phyloP scores from a whole-genome alignment of 176 grass and related monocot genomes.

The Zoysia japonica region DNA sequence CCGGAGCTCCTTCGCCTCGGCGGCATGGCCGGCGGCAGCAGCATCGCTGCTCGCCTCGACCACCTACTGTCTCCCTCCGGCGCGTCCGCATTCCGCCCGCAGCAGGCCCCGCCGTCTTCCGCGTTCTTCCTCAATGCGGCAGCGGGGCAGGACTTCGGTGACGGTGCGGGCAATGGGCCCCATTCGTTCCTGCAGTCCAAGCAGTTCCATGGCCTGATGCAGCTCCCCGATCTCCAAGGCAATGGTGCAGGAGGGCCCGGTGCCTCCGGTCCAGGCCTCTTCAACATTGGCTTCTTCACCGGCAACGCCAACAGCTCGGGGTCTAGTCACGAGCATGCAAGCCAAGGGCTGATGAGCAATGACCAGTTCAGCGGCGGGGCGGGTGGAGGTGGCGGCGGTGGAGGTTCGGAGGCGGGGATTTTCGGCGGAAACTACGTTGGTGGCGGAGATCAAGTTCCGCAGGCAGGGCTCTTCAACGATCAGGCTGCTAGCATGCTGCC shows the following conservation, averaged over 20 bases:
- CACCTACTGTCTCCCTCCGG: constrained; percentile 65
- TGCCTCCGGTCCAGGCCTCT: constrained; percentile 35
- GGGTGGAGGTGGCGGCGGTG: neutral
- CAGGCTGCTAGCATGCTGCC: constrained; percentile 47
- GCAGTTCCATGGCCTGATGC: constrained; percentile 90
- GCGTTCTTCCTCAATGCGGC: constrained; percentile 51
- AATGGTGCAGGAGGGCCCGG: constrained; percentile 39
- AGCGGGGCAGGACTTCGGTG: constrained; percentile 60
- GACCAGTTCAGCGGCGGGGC: constrained; percentile 55
- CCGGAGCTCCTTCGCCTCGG: constrained; percentile 62
- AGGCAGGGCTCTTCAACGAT: constrained; percentile 63
- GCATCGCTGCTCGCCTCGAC: constrained; percentile 59
- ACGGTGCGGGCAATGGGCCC: constrained; percentile 43
- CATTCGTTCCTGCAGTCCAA: constrained; percentile 69
- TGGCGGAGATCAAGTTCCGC: constrained; percentile 51
- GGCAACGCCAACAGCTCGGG: constrained; percentile 57
- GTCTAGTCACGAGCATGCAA: constrained; percentile 56
- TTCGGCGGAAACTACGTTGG: constrained; percentile 65
- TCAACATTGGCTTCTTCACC: constrained; percentile 74
- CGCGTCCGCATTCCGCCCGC: constrained; percentile 61
- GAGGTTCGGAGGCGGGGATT: constrained; percentile 47
- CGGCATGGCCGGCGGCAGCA: constrained; percentile 8
- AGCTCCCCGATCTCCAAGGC: constrained; percentile 82
- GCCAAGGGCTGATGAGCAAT: constrained; percentile 44
- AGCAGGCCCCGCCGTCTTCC: constrained; percentile 39